These are phyloP conservation scores for Aspergillus haitiensis DNA, from an alignment of 495 filamentous ascomycete genomes.

Conservation along the genomic window DNA sequence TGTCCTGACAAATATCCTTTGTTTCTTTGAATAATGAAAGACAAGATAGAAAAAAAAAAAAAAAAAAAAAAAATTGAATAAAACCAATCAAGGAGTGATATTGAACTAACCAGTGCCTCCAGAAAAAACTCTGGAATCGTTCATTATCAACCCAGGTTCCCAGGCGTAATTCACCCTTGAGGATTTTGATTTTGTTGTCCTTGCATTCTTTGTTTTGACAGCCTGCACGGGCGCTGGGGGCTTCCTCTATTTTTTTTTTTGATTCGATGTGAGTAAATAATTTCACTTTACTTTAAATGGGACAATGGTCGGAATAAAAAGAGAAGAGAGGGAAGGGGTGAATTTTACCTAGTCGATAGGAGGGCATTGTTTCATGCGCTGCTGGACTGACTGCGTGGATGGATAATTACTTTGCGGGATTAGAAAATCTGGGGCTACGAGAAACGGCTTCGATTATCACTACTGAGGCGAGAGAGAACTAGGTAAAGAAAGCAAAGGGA, in stretches of 20 bases:
- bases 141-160: constrained; percentile 63
- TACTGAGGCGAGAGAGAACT: too few species aligned
- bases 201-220: constrained; percentile 72
- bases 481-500: background rate
- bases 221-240: constrained; percentile 60
- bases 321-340: background rate
- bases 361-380: background rate
- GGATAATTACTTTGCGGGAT: background rate
- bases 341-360: constrained; percentile 28
- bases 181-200: constrained; percentile 62
- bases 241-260: constrained; percentile 51
- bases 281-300: background rate
- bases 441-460: too few species aligned
- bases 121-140: constrained; percentile 56
- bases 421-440: background rate
- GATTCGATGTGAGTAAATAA: background rate
- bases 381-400: background rate
- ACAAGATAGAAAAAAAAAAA: background rate
- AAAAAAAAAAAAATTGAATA: constrained; percentile 5
- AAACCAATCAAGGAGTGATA: too few species aligned
- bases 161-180: constrained; percentile 70
- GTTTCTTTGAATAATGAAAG: background rate
- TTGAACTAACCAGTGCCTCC: constrained; percentile 72
- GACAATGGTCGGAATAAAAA: background rate
- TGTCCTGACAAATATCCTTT: background rate